Percentiles rank a stretch among this genome's conserved stretches.
Conservation (phyloP, 345 rosid species). For the Aethionema arabicum region DNA sequence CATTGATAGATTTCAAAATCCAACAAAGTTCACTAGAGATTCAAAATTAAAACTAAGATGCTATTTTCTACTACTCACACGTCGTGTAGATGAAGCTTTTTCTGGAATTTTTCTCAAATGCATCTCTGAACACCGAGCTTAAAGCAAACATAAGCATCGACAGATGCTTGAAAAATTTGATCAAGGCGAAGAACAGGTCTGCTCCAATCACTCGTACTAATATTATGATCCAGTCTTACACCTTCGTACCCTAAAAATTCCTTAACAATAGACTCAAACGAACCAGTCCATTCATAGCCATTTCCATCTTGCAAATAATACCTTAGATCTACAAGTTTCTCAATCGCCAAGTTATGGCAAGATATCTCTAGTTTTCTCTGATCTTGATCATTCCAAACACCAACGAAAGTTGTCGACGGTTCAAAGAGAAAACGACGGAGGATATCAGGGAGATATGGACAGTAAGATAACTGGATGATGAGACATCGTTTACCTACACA, state of each 20-base stretch:
- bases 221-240: constrained; percentile 21
- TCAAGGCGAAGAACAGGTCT: constrained; percentile 7
- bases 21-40: too few relatives aligned
- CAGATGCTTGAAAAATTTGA: constrained; percentile 38
- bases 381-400: constrained; percentile 34
- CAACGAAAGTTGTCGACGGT: not conserved
- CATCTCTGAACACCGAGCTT: constrained; percentile 26
- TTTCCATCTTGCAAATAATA: constrained; percentile 15
- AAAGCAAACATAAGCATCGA: constrained; percentile 31
- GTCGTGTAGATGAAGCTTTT: too few relatives aligned
- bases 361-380: constrained; percentile 16
- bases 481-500: constrained; percentile 36
- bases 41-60: too few relatives aligned
- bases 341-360: constrained; percentile 15
- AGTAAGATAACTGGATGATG: constrained; percentile 36
- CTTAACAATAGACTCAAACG: constrained; percentile 36
- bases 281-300: not conserved
- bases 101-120: constrained; percentile 24
- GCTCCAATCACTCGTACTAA: constrained; percentile 41
- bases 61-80: too few relatives aligned
- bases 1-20: too few relatives aligned
- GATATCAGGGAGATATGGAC: not conserved
- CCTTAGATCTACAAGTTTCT: constrained; percentile 33
- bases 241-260: constrained; percentile 35
- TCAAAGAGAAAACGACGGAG: constrained; percentile 33